These are phyloP conservation scores for Penicillium paradoxum DNA, from an alignment of 495 filamentous ascomycete genomes.

Conservation along the genomic window DNA sequence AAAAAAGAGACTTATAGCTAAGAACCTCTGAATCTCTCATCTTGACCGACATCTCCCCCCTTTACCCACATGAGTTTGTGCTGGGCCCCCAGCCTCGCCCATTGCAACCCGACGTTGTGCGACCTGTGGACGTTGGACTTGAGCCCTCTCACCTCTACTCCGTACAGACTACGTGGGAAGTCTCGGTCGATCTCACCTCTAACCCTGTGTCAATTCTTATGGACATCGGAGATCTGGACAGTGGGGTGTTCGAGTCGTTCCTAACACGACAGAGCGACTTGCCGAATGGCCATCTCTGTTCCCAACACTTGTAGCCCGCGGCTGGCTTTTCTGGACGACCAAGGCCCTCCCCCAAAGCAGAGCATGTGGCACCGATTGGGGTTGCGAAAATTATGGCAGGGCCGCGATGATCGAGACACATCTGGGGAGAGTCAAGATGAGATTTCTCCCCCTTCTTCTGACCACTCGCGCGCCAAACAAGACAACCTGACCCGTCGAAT, in stretches of 20 bases:
- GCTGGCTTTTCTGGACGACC: conserved; percentile 33
- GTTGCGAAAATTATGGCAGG: conserved; percentile 41
- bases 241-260: conserved; percentile 35
- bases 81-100: conserved; percentile 26
- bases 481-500: conserved; percentile 50
- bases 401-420: conserved; percentile 42
- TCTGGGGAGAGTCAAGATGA: conserved; percentile 21
- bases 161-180: not conserved
- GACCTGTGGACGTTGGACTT: conserved; percentile 16
- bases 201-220: conserved; percentile 31
- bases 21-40: conserved; percentile 3
- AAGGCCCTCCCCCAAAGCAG: conserved; percentile 41
- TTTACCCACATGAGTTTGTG: conserved; percentile 16
- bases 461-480: conserved; percentile 29
- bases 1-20: not conserved
- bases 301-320: conserved; percentile 39
- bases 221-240: conserved; percentile 32
- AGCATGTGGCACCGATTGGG: conserved; percentile 50
- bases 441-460: conserved; percentile 14
- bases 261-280: conserved; percentile 22
- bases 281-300: conserved; percentile 44
- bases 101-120: conserved; percentile 32
- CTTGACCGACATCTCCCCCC: conserved; percentile 18
- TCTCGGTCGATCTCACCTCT: not conserved
- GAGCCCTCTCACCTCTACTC: not conserved